These are phyloP conservation scores for Cordyceps javanica DNA, from an alignment of 2,329 filamentous ascomycete genomes.

Conservation along the genomic window DNA sequence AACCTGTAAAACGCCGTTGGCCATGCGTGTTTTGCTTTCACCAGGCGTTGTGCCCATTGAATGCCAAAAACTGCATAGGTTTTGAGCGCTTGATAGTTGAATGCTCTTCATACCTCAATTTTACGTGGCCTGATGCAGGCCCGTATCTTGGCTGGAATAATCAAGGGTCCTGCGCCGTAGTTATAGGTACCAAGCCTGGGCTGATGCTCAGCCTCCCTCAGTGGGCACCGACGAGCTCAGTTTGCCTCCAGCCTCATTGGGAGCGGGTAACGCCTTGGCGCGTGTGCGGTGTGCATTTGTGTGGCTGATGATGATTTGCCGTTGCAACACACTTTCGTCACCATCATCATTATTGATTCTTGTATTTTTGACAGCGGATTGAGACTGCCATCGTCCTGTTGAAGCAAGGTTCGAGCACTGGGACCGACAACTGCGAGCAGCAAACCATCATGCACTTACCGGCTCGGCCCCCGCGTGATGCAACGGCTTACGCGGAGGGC, in stretches of 20 bases:
- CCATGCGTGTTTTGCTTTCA: too few relatives aligned
- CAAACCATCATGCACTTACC: conserved; percentile 1
- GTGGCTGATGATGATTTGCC: neutral
- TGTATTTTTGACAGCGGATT: neutral
- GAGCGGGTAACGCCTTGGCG: neutral
- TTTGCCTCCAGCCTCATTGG: too few relatives aligned
- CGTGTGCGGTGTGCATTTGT: neutral
- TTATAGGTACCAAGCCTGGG: too few relatives aligned
- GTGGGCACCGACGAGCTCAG: neutral
- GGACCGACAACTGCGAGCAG: neutral
- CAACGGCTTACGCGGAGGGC: conserved; percentile 4
- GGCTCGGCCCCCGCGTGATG: neutral
- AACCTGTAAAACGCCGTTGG: too few relatives aligned
- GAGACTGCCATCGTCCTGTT: neutral
- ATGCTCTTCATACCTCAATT: too few relatives aligned
- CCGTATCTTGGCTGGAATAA: too few relatives aligned
- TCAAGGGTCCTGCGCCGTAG: too few relatives aligned
- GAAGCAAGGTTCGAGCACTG: neutral
- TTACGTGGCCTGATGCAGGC: too few relatives aligned
- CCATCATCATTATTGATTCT: neutral
- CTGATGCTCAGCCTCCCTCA: conserved; percentile 1
- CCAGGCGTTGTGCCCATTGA: too few relatives aligned
- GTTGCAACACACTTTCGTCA: neutral
- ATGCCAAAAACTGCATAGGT: too few relatives aligned
- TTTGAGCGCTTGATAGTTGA: too few relatives aligned